These are phyloP conservation scores for Crucihimalaya himalaica DNA, from an alignment of 345 rosid genomes.

Conservation along the genomic window DNA sequence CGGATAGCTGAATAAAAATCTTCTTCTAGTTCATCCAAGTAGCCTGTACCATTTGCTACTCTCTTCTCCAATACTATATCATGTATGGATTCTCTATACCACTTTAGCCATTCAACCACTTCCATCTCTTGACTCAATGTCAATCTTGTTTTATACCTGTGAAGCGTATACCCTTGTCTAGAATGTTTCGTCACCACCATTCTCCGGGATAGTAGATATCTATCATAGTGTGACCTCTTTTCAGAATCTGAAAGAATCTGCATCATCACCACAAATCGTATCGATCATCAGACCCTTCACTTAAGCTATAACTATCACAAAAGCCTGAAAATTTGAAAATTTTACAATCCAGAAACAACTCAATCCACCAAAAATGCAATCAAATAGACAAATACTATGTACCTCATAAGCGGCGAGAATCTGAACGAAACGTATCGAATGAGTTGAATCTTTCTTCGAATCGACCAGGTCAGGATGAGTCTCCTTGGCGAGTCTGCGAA, in stretches of 20 bases:
- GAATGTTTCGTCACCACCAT: slow-evolving; percentile 49
- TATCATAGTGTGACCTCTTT: slow-evolving; percentile 71
- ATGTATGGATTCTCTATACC: slow-evolving; percentile 81
- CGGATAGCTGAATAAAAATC: slow-evolving; percentile 84
- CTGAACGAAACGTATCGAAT: slow-evolving; percentile 71
- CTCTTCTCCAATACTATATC: slow-evolving; percentile 72
- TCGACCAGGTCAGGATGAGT: slow-evolving; percentile 86
- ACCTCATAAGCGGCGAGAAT: slow-evolving; percentile 97
- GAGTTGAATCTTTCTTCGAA: slow-evolving; percentile 46
- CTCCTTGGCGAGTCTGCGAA: slow-evolving; percentile 79
- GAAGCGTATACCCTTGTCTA: slow-evolving; percentile 44
- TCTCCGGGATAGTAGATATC: slow-evolving; percentile 60
- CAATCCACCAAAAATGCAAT: not conserved
- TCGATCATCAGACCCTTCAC: slow-evolving; percentile 5
- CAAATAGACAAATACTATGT: not conserved
- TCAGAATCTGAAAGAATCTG: slow-evolving; percentile 91
- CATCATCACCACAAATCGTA: slow-evolving; percentile 37
- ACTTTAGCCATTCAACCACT: slow-evolving; percentile 90
- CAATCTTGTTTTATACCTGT: slow-evolving; percentile 46
- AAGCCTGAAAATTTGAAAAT: not conserved
- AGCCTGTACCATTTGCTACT: slow-evolving; percentile 64
- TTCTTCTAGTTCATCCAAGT: slow-evolving; percentile 75
- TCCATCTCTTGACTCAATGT: slow-evolving; percentile 62
- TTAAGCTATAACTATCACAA: slow-evolving; percentile 2
- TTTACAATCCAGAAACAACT: no score